Percentiles rank a stretch among this genome's conserved stretches.
Conservation (phyloP, 73 alveolate genomes). For the Tetrahymena elliotti region DNA sequence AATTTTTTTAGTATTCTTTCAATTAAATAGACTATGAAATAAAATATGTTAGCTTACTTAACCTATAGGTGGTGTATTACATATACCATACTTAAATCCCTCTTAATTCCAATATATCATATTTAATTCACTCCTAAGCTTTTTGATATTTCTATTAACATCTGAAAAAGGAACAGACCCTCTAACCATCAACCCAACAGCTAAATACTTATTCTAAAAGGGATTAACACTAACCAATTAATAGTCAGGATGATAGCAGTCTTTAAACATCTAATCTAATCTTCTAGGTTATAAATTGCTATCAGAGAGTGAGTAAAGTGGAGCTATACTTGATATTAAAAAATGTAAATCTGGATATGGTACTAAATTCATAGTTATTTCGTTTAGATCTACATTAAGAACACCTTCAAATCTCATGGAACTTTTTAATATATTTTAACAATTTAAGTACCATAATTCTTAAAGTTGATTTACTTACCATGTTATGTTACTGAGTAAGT, state of each 20-base stretch:
- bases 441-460: background rate
- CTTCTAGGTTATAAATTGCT: conserved; percentile 93
- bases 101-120: conserved; percentile 43
- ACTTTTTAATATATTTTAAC: conserved; percentile 14
- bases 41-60: background rate
- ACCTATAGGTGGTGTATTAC: conserved; percentile 39
- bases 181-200: conserved; percentile 93
- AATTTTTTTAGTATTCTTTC: no score
- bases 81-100: conserved; percentile 39
- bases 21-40: background rate
- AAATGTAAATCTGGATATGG: conserved; percentile 99
- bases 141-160: conserved; percentile 71
- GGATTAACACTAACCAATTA: conserved; percentile 87
- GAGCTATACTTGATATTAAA: conserved; percentile 91
- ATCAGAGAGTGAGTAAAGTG: conserved; percentile 89
- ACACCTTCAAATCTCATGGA: conserved; percentile 99
- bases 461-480: background rate
- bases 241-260: conserved; percentile 81
- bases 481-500: conserved; percentile 95
- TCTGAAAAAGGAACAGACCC: conserved; percentile 95
- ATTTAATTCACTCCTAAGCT: background rate
- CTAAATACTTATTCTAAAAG: conserved; percentile 77
- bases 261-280: conserved; percentile 88
- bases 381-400: conserved; percentile 96
- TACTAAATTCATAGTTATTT: conserved; percentile 99